These are phyloP conservation scores for Fusarium compactum DNA, from an alignment of 2,329 filamentous ascomycete species.

Conservation along the genomic window DNA sequence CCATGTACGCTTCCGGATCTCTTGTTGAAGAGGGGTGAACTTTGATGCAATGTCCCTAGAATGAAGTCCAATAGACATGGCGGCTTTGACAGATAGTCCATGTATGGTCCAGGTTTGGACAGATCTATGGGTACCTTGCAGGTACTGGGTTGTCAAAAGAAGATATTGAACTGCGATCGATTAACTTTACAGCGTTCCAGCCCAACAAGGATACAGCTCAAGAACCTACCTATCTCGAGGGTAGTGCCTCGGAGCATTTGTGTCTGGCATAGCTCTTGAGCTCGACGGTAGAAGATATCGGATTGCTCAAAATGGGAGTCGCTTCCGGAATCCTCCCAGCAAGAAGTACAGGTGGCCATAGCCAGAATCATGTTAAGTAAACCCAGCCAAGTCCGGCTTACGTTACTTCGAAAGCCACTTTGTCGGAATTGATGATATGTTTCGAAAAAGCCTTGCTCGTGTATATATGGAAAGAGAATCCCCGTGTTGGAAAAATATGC, in stretches of 20 bases:
- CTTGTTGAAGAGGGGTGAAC: conserved; percentile 57
- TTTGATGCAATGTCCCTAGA: conserved; percentile 52
- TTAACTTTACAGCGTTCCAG: not conserved
- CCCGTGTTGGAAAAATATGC: conserved; percentile 48
- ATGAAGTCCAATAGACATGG: conserved; percentile 65
- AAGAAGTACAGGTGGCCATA: conserved; percentile 54
- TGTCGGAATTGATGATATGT: conserved; percentile 34
- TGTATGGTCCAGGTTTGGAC: conserved; percentile 67
- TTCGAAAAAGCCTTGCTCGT: conserved; percentile 45
- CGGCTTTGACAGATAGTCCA: conserved; percentile 63
- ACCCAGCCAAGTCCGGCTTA: conserved; percentile 63
- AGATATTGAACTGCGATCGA: conserved; percentile 58
- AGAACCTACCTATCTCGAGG: conserved; percentile 54
- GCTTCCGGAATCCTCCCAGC: conserved; percentile 30
- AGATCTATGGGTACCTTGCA: conserved; percentile 66
- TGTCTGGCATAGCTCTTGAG: conserved; percentile 57
- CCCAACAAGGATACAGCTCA: rapidly evolving
- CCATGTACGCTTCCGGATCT: conserved; percentile 63
- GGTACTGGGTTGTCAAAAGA: conserved; percentile 62
- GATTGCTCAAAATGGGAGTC: conserved; percentile 49
- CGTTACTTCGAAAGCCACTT: conserved; percentile 46
- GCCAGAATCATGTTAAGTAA: conserved; percentile 64
- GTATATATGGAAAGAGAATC: conserved; percentile 48
- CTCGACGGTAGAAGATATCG: conserved; percentile 60
- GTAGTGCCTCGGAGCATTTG: conserved; percentile 57